Conservation (phyloP, 2,329 filamentous ascomycete genomes). For the Fusarium albidum region DNA sequence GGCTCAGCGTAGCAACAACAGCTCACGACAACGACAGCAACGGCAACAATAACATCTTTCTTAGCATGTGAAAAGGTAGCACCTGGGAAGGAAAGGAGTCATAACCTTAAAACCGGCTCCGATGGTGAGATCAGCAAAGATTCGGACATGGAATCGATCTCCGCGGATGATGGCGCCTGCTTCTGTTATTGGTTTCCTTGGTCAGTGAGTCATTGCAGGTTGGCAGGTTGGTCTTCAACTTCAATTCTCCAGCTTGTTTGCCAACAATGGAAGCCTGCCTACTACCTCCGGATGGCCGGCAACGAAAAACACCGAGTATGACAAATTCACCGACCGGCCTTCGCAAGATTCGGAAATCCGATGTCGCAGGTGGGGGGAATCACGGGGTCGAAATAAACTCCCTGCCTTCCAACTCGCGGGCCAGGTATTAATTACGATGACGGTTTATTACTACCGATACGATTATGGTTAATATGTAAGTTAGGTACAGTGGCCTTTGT, state of each 20-base stretch:
- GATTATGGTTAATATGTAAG: slow-evolving; percentile 21
- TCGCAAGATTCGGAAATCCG: slow-evolving; percentile 16
- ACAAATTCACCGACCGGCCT: slow-evolving; percentile 1
- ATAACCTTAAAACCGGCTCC: background rate
- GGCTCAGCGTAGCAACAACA: slow-evolving; percentile 4
- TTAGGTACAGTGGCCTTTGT: too few relatives aligned
- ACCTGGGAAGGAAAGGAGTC: background rate
- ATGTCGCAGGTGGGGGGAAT: background rate
- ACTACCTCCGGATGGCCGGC: background rate
- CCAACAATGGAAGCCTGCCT: background rate
- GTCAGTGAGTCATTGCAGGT: background rate
- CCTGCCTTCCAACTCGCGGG: background rate
- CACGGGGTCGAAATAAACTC: background rate
- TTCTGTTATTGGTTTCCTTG: background rate
- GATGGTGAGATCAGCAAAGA: background rate
- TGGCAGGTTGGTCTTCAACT: too few relatives aligned
- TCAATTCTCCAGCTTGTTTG: background rate
- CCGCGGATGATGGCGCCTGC: slow-evolving; percentile 1
- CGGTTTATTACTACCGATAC: background rate
- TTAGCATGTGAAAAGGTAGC: slow-evolving; percentile 23
- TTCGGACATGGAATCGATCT: slow-evolving; percentile 28
- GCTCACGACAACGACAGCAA: background rate
- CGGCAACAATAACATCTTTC: background rate
- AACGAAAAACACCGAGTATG: background rate
- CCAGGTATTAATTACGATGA: background rate